Conservation (phyloP, 306 rosid species). For the Lupinus albus region DNA sequence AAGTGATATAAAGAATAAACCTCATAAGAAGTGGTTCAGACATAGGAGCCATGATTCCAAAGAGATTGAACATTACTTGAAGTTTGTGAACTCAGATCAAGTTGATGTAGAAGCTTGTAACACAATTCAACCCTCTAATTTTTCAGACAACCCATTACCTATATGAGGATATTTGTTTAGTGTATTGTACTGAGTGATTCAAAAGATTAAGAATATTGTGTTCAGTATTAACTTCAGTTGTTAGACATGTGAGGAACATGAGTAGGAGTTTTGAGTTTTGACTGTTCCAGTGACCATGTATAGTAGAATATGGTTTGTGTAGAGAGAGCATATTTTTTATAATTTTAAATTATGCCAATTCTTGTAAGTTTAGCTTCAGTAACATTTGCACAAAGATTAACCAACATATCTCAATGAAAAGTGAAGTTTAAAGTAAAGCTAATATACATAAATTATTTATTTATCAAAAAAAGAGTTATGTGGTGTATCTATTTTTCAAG, state of each 20-base stretch:
- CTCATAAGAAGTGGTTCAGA: conserved; percentile 62
- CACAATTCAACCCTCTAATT: conserved; percentile 30
- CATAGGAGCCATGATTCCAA: conserved; percentile 55
- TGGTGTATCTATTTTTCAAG: no score
- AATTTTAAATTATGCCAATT: not conserved
- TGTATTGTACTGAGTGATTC: not conserved
- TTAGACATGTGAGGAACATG: conserved; percentile 66
- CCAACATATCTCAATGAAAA: no score
- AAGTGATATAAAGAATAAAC: conserved; percentile 65
- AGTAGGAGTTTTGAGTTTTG: conserved; percentile 34
- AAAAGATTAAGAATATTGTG: conserved; percentile 10
- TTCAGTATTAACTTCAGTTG: not conserved
- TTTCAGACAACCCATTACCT: conserved; percentile 1
- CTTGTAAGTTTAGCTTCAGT: not conserved
- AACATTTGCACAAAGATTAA: no score
- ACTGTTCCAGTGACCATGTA: conserved; percentile 68
- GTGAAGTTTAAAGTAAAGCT: no score
- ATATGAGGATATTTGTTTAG: not conserved
- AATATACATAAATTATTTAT: no score
- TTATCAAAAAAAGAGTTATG: no score
- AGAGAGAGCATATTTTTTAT: not conserved
- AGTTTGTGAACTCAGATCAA: conserved; percentile 49
- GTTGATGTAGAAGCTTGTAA: conserved; percentile 51
- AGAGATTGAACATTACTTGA: conserved; percentile 70
- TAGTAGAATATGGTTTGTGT: conserved; percentile 41